These are phyloP conservation scores for Wickerhamiella musiphila DNA, from an alignment of 805 yeast genomes.

Conservation along the genomic window DNA sequence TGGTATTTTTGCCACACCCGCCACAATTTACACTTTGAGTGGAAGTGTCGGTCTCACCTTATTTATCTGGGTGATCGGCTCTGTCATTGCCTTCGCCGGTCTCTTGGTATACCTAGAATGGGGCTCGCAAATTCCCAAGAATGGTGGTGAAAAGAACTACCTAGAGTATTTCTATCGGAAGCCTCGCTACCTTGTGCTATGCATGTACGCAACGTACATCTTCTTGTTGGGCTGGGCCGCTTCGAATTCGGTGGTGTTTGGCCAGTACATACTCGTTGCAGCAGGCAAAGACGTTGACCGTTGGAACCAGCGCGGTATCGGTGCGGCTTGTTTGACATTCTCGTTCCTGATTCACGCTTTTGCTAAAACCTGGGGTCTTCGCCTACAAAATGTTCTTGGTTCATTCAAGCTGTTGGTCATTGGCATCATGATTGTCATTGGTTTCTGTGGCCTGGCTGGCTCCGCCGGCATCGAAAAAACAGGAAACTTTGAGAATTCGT, in stretches of 20 bases:
- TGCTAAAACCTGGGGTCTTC: conserved; percentile 48
- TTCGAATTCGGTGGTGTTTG: conserved; percentile 65
- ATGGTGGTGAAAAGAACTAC: conserved; percentile 78
- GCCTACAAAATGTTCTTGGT: conserved; percentile 49
- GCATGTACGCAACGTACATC: conserved; percentile 50
- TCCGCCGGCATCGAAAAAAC: conserved; percentile 36
- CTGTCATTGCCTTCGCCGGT: conserved; percentile 47
- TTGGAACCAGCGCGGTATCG: conserved; percentile 68
- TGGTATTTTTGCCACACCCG: conserved; percentile 59
- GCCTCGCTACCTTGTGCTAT: conserved; percentile 53
- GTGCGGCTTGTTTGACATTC: conserved; percentile 55
- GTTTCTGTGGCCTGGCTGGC: conserved; percentile 68
- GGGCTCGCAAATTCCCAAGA: conserved; percentile 57
- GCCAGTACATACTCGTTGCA: conserved; percentile 59
- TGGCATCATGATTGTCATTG: conserved; percentile 51
- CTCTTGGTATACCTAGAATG: conserved; percentile 62
- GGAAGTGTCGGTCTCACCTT: conserved; percentile 62
- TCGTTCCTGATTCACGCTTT: conserved; percentile 46
- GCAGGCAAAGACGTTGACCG: conserved; percentile 48
- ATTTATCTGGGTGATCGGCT: conserved; percentile 60
- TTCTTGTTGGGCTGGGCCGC: conserved; percentile 76
- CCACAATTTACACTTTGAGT: conserved; percentile 32
- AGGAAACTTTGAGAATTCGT: conserved; percentile 42
- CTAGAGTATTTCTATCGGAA: conserved; percentile 51
- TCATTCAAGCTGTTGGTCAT: conserved; percentile 57